Evolutionary conservation across 1,284 basidiomycete genomes (phyloP).

Genomic region (Ganoderma lucidum): DNA sequence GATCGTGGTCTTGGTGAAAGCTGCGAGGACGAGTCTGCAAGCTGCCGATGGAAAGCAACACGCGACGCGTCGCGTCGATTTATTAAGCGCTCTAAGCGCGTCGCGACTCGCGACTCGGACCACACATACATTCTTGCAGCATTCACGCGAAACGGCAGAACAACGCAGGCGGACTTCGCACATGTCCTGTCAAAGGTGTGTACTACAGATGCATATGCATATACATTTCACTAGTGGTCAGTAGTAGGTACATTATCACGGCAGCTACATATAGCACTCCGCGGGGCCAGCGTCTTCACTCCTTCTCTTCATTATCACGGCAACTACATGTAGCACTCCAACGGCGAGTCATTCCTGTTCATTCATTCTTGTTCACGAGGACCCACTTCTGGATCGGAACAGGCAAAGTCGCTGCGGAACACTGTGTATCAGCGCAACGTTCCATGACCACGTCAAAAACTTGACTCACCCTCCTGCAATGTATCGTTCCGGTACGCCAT

Average conservation of each 20-base stretch:
- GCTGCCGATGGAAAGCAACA: no score
- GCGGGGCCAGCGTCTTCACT: no score
- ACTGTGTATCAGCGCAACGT: no score
- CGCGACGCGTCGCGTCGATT: background rate
- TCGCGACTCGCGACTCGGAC: no score
- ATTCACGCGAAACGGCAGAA: no score
- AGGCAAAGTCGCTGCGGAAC: background rate
- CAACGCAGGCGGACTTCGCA: no score
- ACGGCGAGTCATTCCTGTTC: background rate
- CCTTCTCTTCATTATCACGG: no score
- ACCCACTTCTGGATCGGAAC: background rate
- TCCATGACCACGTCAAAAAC: no score
- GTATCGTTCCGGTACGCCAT: conserved; percentile 23
- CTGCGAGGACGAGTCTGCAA: background rate
- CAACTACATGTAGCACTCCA: no score
- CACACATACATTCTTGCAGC: no score
- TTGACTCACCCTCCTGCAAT: conserved; percentile 17
- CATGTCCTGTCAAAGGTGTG: no score
- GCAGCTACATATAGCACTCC: background rate
- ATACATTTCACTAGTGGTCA: background rate
- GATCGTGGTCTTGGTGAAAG: background rate
- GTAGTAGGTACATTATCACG: background rate
- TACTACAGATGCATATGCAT: no score
- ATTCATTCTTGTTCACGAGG: background rate
- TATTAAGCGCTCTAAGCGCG: background rate